Base-by-base conservation (phyloP, 2,329 filamentous ascomycete species). In the Hortaea sp. region DNA sequence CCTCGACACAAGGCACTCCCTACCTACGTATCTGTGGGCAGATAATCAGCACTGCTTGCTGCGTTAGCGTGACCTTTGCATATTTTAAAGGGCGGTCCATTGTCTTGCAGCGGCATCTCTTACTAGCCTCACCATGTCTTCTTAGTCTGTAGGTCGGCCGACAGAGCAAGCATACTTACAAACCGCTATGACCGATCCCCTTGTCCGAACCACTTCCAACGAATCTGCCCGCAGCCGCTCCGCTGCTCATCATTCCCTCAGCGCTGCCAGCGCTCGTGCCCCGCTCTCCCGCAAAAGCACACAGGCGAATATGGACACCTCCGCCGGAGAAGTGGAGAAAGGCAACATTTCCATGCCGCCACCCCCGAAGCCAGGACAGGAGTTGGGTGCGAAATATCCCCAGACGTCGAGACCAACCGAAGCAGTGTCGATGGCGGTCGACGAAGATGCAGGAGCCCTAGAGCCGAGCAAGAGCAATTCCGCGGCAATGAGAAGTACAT, bases 341-440 rank as follows among this genome's bases (percentile, higher is more conserved):
- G 72, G 79, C 47, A 82, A 73, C 62, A 71, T 82, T 50, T 82
- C 77, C 53, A 82, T 84, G 75, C 78, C 81, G 35, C 74, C 78
- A 47, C 72, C 75, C 20, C 7, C 41, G 31, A 49, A 46, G 43
- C 37, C 37, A n/a, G 32, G 32, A 35, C 32, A 35, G 32, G 32
- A 9, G 7, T 4, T 35, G 32, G n/a, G n/a, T 35, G 7, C 32
- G 32, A 9, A n/a, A 9, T 35, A 35, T 35, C 37, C 10, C 9
- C 32, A 12, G n/a, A 35, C 32, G 32, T 9, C 32, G 9, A 35
- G n/a, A 35, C 32, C 32, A 35, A 10, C 47, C 43, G 30, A 45
- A 46, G 39, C 45, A 47, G 27, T 28, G 10, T 20, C 11, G 31
- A 7, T 32, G n/a, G 10, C 49, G 49, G n/a, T 20, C 20, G 20